These are phyloP conservation scores for Fusarium sp. DNA, from an alignment of 2,329 filamentous ascomycete species.

Conservation along the genomic window DNA sequence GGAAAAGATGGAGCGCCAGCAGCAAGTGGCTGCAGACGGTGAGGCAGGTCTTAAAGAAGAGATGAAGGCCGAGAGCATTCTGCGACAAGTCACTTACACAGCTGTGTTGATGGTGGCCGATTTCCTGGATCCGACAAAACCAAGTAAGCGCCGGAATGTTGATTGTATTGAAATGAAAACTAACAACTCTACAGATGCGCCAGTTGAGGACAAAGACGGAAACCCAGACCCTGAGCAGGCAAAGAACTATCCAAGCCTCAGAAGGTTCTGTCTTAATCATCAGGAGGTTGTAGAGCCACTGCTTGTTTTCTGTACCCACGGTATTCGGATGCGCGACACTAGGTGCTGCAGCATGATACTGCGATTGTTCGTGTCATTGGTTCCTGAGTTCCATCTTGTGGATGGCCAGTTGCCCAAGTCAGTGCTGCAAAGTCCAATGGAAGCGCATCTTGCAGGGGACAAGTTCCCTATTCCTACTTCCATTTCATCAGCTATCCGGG, in stretches of 20 bases:
- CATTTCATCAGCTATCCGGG: slow-evolving; percentile 78
- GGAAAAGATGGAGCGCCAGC: slow-evolving; percentile 77
- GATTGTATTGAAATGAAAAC: not conserved
- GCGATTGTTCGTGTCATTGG: slow-evolving; percentile 85
- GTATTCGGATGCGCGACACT: slow-evolving; percentile 89
- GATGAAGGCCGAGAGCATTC: slow-evolving; percentile 97
- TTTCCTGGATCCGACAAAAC: slow-evolving; percentile 81
- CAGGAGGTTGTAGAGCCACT: slow-evolving; percentile 86
- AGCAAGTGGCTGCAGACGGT: slow-evolving; percentile 73
- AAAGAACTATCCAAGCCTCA: slow-evolving; percentile 70
- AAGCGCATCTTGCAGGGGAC: slow-evolving; percentile 51
- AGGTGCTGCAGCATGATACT: slow-evolving; percentile 89
- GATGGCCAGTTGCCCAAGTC: slow-evolving; percentile 49
- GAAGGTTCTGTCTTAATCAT: slow-evolving; percentile 84
- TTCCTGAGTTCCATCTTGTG: slow-evolving; percentile 82
- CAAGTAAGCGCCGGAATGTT: slow-evolving; percentile 65
- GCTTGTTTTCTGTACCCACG: slow-evolving; percentile 91
- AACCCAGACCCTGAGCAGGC: slow-evolving; percentile 50
- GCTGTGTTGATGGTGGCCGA: slow-evolving; percentile 93
- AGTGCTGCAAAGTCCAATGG: slow-evolving; percentile 41
- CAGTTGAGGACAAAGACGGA: slow-evolving; percentile 46
- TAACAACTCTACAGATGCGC: slow-evolving; percentile 50
- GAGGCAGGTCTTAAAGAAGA: slow-evolving; percentile 88
- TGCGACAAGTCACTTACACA: slow-evolving; percentile 91
- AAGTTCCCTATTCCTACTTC: slow-evolving; percentile 63